Evolutionary conservation across 768 basidiomycete genomes (phyloP).

Genomic region (Russula griseocarnosa): DNA sequence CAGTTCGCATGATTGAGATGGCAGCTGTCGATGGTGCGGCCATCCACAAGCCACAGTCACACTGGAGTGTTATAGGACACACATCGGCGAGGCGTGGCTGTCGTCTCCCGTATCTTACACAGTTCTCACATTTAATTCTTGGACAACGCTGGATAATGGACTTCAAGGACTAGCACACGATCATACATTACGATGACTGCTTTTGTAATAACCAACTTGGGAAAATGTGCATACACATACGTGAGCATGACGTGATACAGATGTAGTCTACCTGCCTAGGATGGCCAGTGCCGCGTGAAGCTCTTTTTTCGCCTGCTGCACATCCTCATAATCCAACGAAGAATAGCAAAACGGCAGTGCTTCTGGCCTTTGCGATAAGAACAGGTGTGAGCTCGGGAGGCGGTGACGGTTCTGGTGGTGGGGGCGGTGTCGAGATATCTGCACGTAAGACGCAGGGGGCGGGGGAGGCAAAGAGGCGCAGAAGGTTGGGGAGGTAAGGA

Average conservation of each 20-base stretch:
- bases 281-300: constrained; percentile 67
- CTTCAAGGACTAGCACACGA: neutral
- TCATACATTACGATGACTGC: constrained; percentile 3
- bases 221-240: neutral
- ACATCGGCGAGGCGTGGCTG: neutral
- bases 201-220: constrained; percentile 5
- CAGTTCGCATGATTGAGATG: neutral
- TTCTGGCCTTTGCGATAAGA: constrained; percentile 78
- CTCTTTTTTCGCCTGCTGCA: constrained; percentile 80
- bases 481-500: constrained; percentile 23
- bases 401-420: constrained; percentile 19
- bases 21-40: neutral
- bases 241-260: neutral
- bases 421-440: constrained; percentile 23
- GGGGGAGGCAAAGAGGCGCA: constrained; percentile 11
- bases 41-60: neutral
- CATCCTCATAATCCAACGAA: constrained; percentile 94
- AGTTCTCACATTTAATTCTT: neutral
- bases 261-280: constrained; percentile 48
- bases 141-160: neutral
- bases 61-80: neutral
- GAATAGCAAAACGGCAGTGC: constrained; percentile 92
- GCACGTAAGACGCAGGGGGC: constrained; percentile 24
- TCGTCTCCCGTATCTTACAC: neutral
- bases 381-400: constrained; percentile 54